phyloP scores from a whole-genome alignment of 495 filamentous ascomycete species.

The Lineolata rhizophorae region DNA sequence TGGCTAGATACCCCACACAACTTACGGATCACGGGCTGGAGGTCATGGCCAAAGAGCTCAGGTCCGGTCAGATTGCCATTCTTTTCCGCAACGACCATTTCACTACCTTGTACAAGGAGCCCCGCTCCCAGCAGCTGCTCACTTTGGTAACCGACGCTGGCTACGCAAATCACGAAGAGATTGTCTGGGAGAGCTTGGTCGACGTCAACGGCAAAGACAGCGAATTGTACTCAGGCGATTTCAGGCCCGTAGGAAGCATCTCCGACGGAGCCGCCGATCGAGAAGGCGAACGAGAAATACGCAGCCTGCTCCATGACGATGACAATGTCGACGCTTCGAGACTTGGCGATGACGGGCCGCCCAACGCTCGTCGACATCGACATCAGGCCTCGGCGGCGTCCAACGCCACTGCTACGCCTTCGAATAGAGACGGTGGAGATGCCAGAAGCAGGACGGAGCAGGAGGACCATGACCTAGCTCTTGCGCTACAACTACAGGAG shows the following conservation, averaged over 20 bases:
- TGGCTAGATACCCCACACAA: conserved; percentile 60
- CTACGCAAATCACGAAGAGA: conserved; percentile 68
- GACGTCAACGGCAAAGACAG: conserved; percentile 69
- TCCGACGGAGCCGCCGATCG: neutral
- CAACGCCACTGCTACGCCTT: conserved; percentile 3
- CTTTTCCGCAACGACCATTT: conserved; percentile 96
- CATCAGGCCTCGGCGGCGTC: too few species aligned
- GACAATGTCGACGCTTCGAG: conserved; percentile 23
- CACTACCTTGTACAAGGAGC: conserved; percentile 69
- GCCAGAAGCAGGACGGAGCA: conserved; percentile 26
- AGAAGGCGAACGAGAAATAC: conserved; percentile 10
- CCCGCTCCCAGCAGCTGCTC: conserved; percentile 43
- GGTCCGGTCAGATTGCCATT: conserved; percentile 60
- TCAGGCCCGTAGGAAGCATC: conserved; percentile 44
- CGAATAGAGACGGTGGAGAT: conserved; percentile 3
- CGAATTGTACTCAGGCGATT: conserved; percentile 79
- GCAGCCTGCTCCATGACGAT: conserved; percentile 9
- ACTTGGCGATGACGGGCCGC: too few species aligned
- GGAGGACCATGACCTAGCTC: conserved; percentile 57
- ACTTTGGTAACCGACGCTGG: conserved; percentile 83
- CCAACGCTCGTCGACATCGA: too few species aligned
- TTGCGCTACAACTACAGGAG: conserved; percentile 64
- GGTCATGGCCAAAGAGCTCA: conserved; percentile 37
- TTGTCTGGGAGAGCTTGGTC: conserved; percentile 86
- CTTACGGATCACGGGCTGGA: conserved; percentile 63